Evolutionary conservation across 139 green algal species (phyloP), one percentile per base, ranked within the genome.

Genomic region (Nannochloris sp.): DNA sequence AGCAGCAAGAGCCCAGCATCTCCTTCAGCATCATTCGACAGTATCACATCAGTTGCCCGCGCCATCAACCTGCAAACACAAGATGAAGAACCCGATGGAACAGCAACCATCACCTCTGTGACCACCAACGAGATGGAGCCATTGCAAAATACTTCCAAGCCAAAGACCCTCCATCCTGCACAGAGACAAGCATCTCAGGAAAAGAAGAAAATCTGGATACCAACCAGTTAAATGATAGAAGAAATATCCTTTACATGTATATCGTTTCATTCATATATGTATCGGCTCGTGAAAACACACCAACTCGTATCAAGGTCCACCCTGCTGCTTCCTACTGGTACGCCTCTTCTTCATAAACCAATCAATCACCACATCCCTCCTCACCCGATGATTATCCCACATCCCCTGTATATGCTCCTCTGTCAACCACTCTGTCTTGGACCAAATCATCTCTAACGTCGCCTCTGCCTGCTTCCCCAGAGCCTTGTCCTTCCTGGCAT

Each of bases 391-490:
- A 44, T 55, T 24, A 54, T 66, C 34, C 60, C 60, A 66, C 36
- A 66, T 55, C 10, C 60, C 34, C 14, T 19, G n/a, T 34, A 66
- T 66, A 25, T 23, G 14, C 5, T 66, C 36, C 10, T 66, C 60
- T 16, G 14, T 25, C 14, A 31, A 31, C 44, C 44, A 66, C n/a
- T 54, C n/a, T 11, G 60, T 66, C 15, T 44, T 40, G 14, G 15
- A 25, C 34, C 36, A 66, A n/a, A 66, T 53, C n/a, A 31, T 37
- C 34, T 66, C 60, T 21, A 66, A 44, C 40, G 60, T 66, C 15
- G 60, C 60, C 24, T 66, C 60, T 66, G 60, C 60, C 40, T 66
- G 60, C n/a, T 57, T 55, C 10, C 60, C 60, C n/a, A 66, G 14
- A 43, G 15, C 15, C n/a, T 66, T 66, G 18, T 29, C n/a, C 50